Conservation (phyloP, 495 filamentous ascomycete genomes). For the Penicillium paxilli region DNA sequence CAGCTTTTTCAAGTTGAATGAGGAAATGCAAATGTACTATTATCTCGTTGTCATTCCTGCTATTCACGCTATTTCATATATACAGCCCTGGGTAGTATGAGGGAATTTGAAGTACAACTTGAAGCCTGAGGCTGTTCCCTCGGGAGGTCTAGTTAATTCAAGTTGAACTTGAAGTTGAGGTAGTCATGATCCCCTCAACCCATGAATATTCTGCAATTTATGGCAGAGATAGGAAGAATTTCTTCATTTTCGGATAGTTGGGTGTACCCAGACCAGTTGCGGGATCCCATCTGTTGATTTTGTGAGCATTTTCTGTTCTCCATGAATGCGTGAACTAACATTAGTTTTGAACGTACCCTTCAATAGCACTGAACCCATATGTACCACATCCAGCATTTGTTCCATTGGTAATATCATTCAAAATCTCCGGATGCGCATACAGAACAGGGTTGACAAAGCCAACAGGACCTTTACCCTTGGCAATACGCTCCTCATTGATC, state of each 20-base stretch:
- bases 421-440: conserved; percentile 45
- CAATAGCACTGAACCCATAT: conserved; percentile 47
- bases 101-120: too few relatives aligned
- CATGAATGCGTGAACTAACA: neutral
- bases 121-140: too few relatives aligned
- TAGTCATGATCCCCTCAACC: neutral
- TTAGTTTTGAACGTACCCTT: conserved; percentile 27
- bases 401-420: conserved; percentile 52
- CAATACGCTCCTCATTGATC: conserved; percentile 51
- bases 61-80: too few relatives aligned
- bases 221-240: conserved; percentile 36
- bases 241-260: conserved; percentile 49
- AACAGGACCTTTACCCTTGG: conserved; percentile 44
- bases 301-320: conserved; percentile 1
- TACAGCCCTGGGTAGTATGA: too few relatives aligned
- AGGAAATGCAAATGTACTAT: too few relatives aligned
- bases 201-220: conserved; percentile 7
- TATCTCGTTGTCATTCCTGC: too few relatives aligned
- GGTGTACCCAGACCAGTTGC: conserved; percentile 56
- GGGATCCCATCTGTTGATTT: conserved; percentile 46
- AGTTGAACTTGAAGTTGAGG: too few relatives aligned
- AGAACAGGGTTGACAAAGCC: conserved; percentile 55
- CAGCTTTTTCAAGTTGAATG: too few relatives aligned
- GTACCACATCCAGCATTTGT: conserved; percentile 49
- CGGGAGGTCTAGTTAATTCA: too few relatives aligned